Conservation (phyloP, 768 basidiomycete species). For the Gloeophyllum trabeum region DNA sequence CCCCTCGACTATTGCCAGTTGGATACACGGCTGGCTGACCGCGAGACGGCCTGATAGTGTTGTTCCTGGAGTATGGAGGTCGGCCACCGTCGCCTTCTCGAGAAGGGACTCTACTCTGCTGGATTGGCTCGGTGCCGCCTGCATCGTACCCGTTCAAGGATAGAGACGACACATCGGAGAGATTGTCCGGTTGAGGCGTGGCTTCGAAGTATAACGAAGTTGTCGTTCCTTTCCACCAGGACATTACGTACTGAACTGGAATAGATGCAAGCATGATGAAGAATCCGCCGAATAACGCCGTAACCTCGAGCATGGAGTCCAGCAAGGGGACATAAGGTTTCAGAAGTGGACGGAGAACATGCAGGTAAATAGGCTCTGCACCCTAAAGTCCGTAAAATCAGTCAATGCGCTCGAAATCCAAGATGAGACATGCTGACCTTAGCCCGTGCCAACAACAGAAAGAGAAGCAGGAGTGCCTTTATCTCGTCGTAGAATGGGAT, state of each 20-base stretch:
- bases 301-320: constrained; percentile 52
- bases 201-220: constrained; percentile 4
- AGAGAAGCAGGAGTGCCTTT: constrained; percentile 62
- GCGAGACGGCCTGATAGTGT: neutral
- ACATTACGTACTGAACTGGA: constrained; percentile 24
- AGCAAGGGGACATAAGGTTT: constrained; percentile 63
- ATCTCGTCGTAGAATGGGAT: constrained; percentile 80
- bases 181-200: constrained; percentile 5
- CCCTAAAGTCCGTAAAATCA: constrained; percentile 32
- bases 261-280: constrained; percentile 33
- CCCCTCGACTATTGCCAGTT: neutral
- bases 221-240: constrained; percentile 17
- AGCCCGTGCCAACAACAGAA: constrained; percentile 67
- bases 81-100: neutral
- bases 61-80: neutral
- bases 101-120: neutral
- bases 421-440: constrained; percentile 28
- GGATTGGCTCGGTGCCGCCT: neutral
- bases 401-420: too few relatives aligned
- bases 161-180: neutral
- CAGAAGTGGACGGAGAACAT: constrained; percentile 67
- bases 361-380: constrained; percentile 76
- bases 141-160: neutral
- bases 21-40: neutral
- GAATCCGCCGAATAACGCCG: constrained; percentile 51